Evolutionary conservation across 768 basidiomycete species (phyloP).

Genomic region (Mycena capillaripes): DNA sequence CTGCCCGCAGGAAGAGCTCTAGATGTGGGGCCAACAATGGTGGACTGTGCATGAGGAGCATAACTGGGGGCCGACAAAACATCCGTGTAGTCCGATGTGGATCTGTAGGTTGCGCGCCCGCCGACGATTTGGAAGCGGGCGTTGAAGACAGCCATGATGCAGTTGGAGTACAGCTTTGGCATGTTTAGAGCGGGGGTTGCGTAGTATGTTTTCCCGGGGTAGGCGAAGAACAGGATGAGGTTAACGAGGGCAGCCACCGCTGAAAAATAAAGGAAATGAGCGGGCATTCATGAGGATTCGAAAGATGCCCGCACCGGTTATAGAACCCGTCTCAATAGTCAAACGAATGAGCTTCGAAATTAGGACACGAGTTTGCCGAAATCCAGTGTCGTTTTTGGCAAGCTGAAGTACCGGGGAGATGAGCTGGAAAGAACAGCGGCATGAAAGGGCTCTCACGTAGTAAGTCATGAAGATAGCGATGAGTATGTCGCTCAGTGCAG

Average conservation of each 20-base stretch:
- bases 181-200: slow-evolving; percentile 42
- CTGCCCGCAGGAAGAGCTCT: no score
- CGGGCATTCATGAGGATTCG: background rate
- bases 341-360: slow-evolving; percentile 42
- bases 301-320: slow-evolving; percentile 40
- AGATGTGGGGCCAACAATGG: no score
- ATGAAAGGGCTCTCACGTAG: slow-evolving; percentile 35
- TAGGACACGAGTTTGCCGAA: slow-evolving; percentile 40
- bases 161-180: slow-evolving; percentile 48
- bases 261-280: background rate
- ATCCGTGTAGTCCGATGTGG: no score
- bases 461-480: slow-evolving; percentile 46
- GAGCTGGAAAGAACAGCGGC: background rate
- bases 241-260: slow-evolving; percentile 43
- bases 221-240: slow-evolving; percentile 45
- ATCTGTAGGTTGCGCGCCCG: slow-evolving; percentile 10
- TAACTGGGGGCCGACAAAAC: no score
- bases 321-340: slow-evolving; percentile 45
- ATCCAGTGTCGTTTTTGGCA: slow-evolving; percentile 42
- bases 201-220: slow-evolving; percentile 42
- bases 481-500: slow-evolving; percentile 43
- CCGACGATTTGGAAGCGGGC: slow-evolving; percentile 43
- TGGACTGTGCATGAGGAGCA: no score
- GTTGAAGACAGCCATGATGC: slow-evolving; percentile 47
- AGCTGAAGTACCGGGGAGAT: slow-evolving; percentile 24